These are phyloP conservation scores for Pseudomonodictys pantanalensis DNA, from an alignment of 495 filamentous ascomycete genomes.

Conservation along the genomic window DNA sequence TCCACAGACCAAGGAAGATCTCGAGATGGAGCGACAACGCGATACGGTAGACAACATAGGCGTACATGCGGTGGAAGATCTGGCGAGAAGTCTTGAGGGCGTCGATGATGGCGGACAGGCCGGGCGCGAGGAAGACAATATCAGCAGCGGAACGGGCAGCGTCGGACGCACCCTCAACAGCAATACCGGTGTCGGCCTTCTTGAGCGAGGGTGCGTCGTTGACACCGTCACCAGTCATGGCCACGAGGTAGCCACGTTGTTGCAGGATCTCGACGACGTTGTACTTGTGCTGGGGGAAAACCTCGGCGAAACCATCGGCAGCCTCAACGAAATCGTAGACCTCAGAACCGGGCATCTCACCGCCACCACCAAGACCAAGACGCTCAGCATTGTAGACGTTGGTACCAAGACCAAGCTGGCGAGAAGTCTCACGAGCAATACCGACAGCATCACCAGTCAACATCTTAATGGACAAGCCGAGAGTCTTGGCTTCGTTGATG, in stretches of 20 bases:
- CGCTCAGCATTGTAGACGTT: slow-evolving; percentile 93
- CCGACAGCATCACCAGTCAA: slow-evolving; percentile 93
- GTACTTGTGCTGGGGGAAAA: slow-evolving; percentile 98
- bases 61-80: slow-evolving; percentile 97
- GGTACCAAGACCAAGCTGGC: slow-evolving; percentile 84
- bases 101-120: slow-evolving; percentile 88
- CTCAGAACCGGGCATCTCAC: slow-evolving; percentile 87
- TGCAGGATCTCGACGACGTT: slow-evolving; percentile 96
- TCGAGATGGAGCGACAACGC: slow-evolving; percentile 86
- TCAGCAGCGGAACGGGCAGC: slow-evolving; percentile 89
- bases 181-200: slow-evolving; percentile 93
- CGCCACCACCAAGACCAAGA: slow-evolving; percentile 78
- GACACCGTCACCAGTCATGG: slow-evolving; percentile 98
- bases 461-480: slow-evolving; percentile 93
- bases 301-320: slow-evolving; percentile 92
- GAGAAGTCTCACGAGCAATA: slow-evolving; percentile 87
- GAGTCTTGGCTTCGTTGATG: slow-evolving; percentile 80
- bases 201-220: slow-evolving; percentile 96
- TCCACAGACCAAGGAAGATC: slow-evolving; percentile 88
- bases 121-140: slow-evolving; percentile 85
- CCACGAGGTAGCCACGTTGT: slow-evolving; percentile 92
- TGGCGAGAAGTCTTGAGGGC: slow-evolving; percentile 91
- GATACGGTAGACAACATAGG: slow-evolving; percentile 95
- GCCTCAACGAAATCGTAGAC: slow-evolving; percentile 92
- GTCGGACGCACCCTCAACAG: slow-evolving; percentile 89